Percentiles rank a stretch among this genome's conserved stretches.
phyloP scores from a whole-genome alignment of 306 rosid species.

The Glycine latifolia region DNA sequence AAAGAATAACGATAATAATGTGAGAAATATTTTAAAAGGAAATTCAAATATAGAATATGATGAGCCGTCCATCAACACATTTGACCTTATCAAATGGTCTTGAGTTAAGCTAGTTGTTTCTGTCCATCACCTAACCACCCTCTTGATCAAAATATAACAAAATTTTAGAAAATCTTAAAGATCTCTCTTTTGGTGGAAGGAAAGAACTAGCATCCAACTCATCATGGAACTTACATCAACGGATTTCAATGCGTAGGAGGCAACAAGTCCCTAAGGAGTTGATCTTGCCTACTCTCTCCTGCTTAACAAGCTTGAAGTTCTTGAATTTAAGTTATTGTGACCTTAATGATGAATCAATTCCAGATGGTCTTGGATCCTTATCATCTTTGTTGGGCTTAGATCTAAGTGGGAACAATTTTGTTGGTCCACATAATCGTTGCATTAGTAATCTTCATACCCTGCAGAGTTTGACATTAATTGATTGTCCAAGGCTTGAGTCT shows the following conservation, averaged over 20 bases:
- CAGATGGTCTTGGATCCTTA: constrained; percentile 19
- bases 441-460: constrained; percentile 3
- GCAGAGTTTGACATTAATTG: constrained; percentile 23
- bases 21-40: neutral
- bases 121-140: neutral
- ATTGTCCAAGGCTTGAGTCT: constrained; percentile 25
- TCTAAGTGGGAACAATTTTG: constrained; percentile 26
- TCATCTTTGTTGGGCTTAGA: constrained; percentile 15
- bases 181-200: neutral
- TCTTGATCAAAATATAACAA: neutral
- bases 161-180: constrained; percentile 6
- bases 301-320: neutral
- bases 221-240: neutral
- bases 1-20: neutral
- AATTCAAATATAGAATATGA: neutral
- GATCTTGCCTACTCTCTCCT: constrained; percentile 16
- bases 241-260: neutral
- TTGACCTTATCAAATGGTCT: neutral
- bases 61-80: neutral
- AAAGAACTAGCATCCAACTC: constrained; percentile 1
- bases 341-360: constrained; percentile 20
- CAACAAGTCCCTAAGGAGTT: constrained; percentile 8
- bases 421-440: neutral
- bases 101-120: neutral
- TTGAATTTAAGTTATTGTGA: constrained; percentile 22